Conservation (phyloP, 73 alveolate species). For the Symbiodinium natans region DNA sequence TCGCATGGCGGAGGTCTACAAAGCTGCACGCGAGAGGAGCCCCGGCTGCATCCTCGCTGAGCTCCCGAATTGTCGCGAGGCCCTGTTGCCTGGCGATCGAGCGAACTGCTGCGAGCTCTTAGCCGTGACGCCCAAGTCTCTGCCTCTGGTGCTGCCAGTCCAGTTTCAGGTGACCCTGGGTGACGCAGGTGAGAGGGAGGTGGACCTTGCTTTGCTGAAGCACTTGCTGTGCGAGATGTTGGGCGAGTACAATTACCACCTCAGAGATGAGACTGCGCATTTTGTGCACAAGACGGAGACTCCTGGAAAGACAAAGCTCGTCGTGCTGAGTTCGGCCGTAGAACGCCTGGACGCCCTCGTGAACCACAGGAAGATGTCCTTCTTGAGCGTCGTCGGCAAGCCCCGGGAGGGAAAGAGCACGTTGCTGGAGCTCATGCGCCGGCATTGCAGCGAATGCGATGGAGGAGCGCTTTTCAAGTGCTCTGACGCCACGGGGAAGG, state of each 20-base stretch:
- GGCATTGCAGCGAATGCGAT: not conserved
- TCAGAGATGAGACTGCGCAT: not conserved
- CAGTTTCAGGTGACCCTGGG: constrained; percentile 23
- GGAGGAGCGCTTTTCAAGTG: constrained; percentile 28
- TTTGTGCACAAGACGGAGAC: constrained; percentile 18
- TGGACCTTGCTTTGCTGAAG: constrained; percentile 42
- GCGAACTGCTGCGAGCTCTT: not conserved
- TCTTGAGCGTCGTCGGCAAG: constrained; percentile 46
- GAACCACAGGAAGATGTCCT: constrained; percentile 38
- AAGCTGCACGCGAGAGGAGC: not conserved
- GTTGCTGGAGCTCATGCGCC: constrained; percentile 24
- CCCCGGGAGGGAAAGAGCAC: constrained; percentile 77
- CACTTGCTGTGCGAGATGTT: constrained; percentile 35
- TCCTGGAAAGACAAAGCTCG: constrained; percentile 9
- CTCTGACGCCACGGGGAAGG: constrained; percentile 12
- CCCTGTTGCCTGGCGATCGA: constrained; percentile 1
- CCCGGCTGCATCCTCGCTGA: constrained; percentile 29
- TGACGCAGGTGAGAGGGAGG: constrained; percentile 32
- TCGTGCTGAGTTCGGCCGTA: constrained; percentile 31
- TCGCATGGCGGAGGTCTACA: constrained; percentile 2
- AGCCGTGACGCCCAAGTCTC: constrained; percentile 1
- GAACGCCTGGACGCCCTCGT: not conserved
- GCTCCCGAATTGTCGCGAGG: constrained; percentile 27
- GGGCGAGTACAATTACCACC: constrained; percentile 26
- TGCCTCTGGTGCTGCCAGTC: constrained; percentile 38